Conservation (phyloP, 768 basidiomycete species). For the Fomitopsis serialis region DNA sequence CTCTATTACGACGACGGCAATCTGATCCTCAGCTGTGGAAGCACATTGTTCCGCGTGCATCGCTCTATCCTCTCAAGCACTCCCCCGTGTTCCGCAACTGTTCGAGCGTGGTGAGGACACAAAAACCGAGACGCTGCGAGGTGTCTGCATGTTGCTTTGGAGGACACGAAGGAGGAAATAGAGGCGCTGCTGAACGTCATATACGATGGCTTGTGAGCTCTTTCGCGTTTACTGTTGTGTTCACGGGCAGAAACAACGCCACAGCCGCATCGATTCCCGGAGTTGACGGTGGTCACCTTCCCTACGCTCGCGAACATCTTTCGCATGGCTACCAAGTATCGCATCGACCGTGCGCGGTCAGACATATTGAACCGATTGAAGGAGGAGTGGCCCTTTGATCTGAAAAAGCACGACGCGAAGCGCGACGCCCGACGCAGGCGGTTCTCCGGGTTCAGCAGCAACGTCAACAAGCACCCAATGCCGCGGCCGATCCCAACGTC, state of each 20-base stretch:
- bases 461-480: background rate
- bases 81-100: slow-evolving; percentile 20
- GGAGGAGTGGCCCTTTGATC: slow-evolving; percentile 27
- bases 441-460: background rate
- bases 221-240: background rate
- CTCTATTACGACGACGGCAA: slow-evolving; percentile 31
- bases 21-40: slow-evolving; percentile 17
- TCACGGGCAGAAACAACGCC: background rate
- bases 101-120: slow-evolving; percentile 12
- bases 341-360: slow-evolving; percentile 22
- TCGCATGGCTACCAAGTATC: slow-evolving; percentile 27
- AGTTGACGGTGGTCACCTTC: slow-evolving; percentile 15
- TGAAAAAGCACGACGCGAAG: slow-evolving; percentile 19
- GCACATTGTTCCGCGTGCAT: slow-evolving; percentile 23
- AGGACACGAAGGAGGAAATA: slow-evolving; percentile 21
- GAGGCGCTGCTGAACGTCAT: slow-evolving; percentile 20
- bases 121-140: slow-evolving; percentile 11
- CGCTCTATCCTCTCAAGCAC: slow-evolving; percentile 20
- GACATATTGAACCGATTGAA: slow-evolving; percentile 25
- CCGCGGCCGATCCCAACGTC: too few species aligned
- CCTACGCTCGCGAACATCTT: slow-evolving; percentile 17
- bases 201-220: slow-evolving; percentile 21
- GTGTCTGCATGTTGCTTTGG: slow-evolving; percentile 17
- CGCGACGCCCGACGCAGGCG: slow-evolving; percentile 9
- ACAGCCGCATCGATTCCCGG: slow-evolving; percentile 16